phyloP scores from a whole-genome alignment of 2,329 filamentous ascomycete genomes.

The Apiospora aurea region DNA sequence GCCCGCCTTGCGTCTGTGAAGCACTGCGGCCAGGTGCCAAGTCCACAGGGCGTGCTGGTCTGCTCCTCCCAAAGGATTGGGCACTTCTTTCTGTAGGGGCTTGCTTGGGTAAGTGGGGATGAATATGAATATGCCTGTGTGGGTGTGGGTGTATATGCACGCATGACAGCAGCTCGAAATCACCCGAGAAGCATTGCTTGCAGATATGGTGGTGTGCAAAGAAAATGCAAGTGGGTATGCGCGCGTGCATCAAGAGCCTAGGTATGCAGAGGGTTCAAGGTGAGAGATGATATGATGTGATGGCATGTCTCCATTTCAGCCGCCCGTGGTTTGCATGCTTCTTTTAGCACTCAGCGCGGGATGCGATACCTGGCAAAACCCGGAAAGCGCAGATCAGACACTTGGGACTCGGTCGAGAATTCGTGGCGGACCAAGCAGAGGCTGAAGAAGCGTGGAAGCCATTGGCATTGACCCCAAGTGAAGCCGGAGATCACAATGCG shows the following conservation, averaged over 20 bases:
- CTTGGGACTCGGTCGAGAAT: not conserved
- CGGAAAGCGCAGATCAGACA: conserved; percentile 14
- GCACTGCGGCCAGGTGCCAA: conserved; percentile 22
- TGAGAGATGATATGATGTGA: not conserved
- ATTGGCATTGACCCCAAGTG: conserved; percentile 4
- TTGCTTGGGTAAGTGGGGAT: not conserved
- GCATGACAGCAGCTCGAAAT: conserved; percentile 18
- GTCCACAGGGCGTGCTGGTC: not conserved
- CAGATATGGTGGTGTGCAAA: not conserved
- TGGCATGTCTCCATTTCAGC: not conserved
- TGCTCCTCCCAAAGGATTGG: not conserved
- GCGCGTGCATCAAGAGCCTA: not conserved
- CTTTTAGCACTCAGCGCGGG: not conserved
- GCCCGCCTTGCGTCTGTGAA: conserved; percentile 2
- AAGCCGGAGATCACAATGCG: conserved; percentile 11
- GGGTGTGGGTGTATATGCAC: conserved; percentile 2
- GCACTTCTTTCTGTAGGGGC: not conserved
- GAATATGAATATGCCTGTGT: not conserved
- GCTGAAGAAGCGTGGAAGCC: not conserved
- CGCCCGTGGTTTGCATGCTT: not conserved
- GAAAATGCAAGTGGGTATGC: not conserved
- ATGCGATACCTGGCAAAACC: conserved; percentile 1
- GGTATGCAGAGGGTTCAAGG: not conserved
- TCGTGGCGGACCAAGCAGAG: conserved; percentile 9
- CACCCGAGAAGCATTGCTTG: conserved; percentile 12